Percentiles rank a stretch among this genome's conserved stretches.
Evolutionary conservation across 306 rosid species (phyloP).

Genomic region (Quercus cerris): DNA sequence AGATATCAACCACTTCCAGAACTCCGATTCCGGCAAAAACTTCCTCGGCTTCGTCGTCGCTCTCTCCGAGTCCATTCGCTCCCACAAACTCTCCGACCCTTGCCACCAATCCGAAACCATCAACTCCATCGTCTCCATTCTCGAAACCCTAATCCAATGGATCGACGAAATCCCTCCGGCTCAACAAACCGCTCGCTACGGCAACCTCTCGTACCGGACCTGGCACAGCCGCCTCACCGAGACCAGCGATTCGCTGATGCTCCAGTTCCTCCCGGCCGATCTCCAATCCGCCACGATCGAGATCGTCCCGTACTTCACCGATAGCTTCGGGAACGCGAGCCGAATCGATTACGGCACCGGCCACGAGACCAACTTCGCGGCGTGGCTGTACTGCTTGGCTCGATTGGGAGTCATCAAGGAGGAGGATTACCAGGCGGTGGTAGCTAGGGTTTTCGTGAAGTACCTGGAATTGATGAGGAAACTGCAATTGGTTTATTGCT

Average conservation of each 20-base stretch:
- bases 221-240: slow-evolving; percentile 62
- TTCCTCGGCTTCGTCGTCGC: slow-evolving; percentile 85
- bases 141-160: slow-evolving; percentile 65
- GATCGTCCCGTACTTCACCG: slow-evolving; percentile 68
- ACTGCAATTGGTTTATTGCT: slow-evolving; percentile 66
- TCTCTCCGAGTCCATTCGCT: slow-evolving; percentile 73
- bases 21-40: slow-evolving; percentile 58
- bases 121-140: slow-evolving; percentile 39
- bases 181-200: slow-evolving; percentile 72
- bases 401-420: slow-evolving; percentile 63
- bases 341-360: slow-evolving; percentile 96
- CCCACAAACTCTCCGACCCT: slow-evolving; percentile 60
- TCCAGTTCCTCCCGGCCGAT: slow-evolving; percentile 48
- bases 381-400: slow-evolving; percentile 83
- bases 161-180: slow-evolving; percentile 77
- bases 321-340: slow-evolving; percentile 77
- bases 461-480: slow-evolving; percentile 89
- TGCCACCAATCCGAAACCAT: slow-evolving; percentile 47
- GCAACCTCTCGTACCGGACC: slow-evolving; percentile 67
- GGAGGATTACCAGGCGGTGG: slow-evolving; percentile 70
- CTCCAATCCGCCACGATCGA: slow-evolving; percentile 49
- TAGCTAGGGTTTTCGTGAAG: slow-evolving; percentile 66
- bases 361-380: slow-evolving; percentile 90
- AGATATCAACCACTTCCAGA: slow-evolving; percentile 61
- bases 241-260: slow-evolving; percentile 47